Evolutionary conservation across 768 basidiomycete species (phyloP).

Genomic region (Trametes cingulata): DNA sequence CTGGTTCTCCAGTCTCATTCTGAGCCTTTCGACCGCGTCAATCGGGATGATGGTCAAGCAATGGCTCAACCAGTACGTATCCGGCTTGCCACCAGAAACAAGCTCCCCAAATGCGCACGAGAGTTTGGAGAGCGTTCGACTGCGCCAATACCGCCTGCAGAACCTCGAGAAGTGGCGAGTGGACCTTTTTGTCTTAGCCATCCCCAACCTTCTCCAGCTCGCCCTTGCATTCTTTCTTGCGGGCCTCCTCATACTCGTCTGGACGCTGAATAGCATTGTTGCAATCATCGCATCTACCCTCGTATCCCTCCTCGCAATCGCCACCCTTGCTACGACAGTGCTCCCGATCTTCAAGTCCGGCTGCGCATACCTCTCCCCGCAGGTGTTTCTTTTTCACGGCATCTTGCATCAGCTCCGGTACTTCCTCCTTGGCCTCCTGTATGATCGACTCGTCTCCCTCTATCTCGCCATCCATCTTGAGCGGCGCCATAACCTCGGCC

Average conservation of each 20-base stretch:
- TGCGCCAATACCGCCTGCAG: slow-evolving; percentile 22
- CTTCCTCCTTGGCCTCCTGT: not conserved
- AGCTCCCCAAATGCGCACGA: not conserved
- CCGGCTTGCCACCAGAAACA: not conserved
- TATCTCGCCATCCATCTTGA: too few relatives aligned
- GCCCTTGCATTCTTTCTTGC: slow-evolving; percentile 24
- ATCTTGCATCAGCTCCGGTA: not conserved
- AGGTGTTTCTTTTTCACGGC: not conserved
- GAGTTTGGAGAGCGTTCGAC: not conserved
- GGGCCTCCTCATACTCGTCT: slow-evolving; percentile 20
- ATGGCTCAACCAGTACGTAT: slow-evolving; percentile 26
- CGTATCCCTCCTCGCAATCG: not conserved
- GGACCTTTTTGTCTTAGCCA: slow-evolving; percentile 3
- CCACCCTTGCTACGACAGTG: not conserved
- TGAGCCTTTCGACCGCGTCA: slow-evolving; percentile 28
- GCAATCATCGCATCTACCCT: not conserved
- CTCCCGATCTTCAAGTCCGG: not conserved
- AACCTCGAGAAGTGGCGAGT: slow-evolving; percentile 22
- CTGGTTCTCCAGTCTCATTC: slow-evolving; percentile 29
- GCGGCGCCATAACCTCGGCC: too few relatives aligned
- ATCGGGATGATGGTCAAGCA: slow-evolving; percentile 32
- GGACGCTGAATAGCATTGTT: slow-evolving; percentile 13
- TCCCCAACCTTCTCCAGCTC: slow-evolving; percentile 25
- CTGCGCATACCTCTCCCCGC: slow-evolving; percentile 8
- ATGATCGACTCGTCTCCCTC: too few relatives aligned